Conservation (phyloP, 1,284 basidiomycete species). For the Trichosporon sp. region DNA sequence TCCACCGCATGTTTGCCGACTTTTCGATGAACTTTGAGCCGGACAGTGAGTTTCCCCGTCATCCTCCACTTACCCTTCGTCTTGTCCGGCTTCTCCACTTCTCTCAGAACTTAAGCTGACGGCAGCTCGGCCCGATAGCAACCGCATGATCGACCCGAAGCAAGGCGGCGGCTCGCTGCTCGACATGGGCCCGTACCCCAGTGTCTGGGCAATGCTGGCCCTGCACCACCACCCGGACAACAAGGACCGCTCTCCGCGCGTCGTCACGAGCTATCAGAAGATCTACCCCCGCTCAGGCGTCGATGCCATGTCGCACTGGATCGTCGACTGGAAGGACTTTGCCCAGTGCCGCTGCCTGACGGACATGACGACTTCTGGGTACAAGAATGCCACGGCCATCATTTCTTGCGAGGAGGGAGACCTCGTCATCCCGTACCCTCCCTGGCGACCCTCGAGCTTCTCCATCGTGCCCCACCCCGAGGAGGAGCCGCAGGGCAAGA, state of each 20-base stretch:
- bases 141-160: constrained; percentile 71
- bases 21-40: constrained; percentile 66
- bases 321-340: constrained; percentile 59
- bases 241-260: constrained; percentile 57
- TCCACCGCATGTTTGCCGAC: constrained; percentile 57
- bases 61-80: background rate
- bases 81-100: constrained; percentile 30
- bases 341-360: constrained; percentile 32
- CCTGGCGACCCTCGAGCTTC: constrained; percentile 30
- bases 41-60: constrained; percentile 52
- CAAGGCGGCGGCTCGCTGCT: constrained; percentile 80
- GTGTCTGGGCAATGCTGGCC: constrained; percentile 72
- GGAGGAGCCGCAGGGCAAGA: constrained; percentile 48
- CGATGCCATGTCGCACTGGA: constrained; percentile 70
- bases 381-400: constrained; percentile 24
- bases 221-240: constrained; percentile 68
- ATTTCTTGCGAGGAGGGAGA: constrained; percentile 40
- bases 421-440: constrained; percentile 32
- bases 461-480: constrained; percentile 53
- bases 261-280: constrained; percentile 46
- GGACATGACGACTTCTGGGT: constrained; percentile 27
- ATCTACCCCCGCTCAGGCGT: constrained; percentile 65
- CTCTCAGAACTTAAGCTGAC: constrained; percentile 4
- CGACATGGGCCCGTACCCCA: constrained; percentile 75
- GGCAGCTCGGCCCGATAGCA: constrained; percentile 36